Evolutionary conservation across 257 asterid species (phyloP).

Genomic region (Nicotiana benthamiana): DNA sequence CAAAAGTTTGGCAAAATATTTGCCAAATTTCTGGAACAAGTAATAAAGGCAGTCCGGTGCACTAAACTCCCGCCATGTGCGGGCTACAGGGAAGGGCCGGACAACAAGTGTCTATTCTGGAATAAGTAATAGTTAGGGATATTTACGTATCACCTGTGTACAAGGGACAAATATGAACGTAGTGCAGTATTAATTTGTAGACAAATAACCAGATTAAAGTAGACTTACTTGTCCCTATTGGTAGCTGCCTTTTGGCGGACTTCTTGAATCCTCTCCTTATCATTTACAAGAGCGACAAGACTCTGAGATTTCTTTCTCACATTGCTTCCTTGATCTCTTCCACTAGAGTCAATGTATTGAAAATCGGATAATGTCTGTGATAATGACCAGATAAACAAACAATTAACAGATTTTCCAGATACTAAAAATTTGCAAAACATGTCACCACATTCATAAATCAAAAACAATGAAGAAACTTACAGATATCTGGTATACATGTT

Average conservation of each 20-base stretch:
- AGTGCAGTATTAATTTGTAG: neutral
- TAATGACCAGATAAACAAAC: slow-evolving; percentile 4
- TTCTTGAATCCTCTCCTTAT: slow-evolving; percentile 91
- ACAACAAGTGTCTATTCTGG: no score
- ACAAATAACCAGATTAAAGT: neutral
- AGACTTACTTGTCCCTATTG: slow-evolving; percentile 75
- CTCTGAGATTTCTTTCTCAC: slow-evolving; percentile 93
- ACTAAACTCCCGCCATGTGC: no score
- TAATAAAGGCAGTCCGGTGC: neutral
- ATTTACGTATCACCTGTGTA: neutral
- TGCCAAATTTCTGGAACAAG: neutral
- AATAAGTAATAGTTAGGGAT: neutral
- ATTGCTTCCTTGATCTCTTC: slow-evolving; percentile 91
- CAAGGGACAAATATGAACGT: neutral
- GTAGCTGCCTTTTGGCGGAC: slow-evolving; percentile 93
- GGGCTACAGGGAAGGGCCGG: no score
- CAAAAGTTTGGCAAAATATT: neutral
- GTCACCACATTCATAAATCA: neutral
- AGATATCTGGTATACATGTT: slow-evolving; percentile 92
- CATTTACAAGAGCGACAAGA: slow-evolving; percentile 86
- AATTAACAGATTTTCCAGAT: neutral
- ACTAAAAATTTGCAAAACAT: neutral
- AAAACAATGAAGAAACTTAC: slow-evolving; percentile 36
- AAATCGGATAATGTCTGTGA: slow-evolving; percentile 82
- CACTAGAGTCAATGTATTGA: slow-evolving; percentile 91